Conservation (phyloP, 106 monocot species). For the Posidonia australis region DNA sequence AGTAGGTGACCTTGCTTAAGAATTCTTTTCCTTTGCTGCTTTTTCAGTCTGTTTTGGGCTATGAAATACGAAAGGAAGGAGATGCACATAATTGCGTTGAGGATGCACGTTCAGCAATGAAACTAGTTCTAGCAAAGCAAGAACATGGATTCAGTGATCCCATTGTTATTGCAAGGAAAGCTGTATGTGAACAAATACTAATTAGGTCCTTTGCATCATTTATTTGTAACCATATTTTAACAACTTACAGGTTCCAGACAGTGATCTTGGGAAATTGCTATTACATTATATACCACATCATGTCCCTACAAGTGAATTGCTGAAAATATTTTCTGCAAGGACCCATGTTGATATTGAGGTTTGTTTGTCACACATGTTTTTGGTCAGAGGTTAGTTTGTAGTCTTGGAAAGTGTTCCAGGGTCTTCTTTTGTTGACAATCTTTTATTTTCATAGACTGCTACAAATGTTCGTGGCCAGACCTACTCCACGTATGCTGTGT, state of each 20-base stretch:
- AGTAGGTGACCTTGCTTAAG: too few relatives aligned
- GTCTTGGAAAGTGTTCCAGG: too few relatives aligned
- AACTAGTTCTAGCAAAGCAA: slow-evolving; percentile 63
- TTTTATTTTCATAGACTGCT: too few relatives aligned
- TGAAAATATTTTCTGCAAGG: slow-evolving; percentile 25
- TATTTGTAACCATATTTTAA: background rate
- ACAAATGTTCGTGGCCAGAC: background rate
- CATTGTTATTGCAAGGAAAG: slow-evolving; percentile 21
- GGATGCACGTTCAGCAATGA: slow-evolving; percentile 79
- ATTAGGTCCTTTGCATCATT: background rate
- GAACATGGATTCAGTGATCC: slow-evolving; percentile 53
- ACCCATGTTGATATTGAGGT: slow-evolving; percentile 40
- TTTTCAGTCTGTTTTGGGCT: slow-evolving; percentile 50
- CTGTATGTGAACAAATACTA: background rate
- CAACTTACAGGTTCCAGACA: slow-evolving; percentile 27
- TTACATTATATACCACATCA: slow-evolving; percentile 51
- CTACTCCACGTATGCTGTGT: slow-evolving; percentile 5
- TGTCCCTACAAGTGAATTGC: slow-evolving; percentile 34
- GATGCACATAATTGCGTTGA: slow-evolving; percentile 64
- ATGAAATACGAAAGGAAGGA: slow-evolving; percentile 43
- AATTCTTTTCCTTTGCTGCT: too few relatives aligned
- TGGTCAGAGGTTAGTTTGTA: too few relatives aligned
- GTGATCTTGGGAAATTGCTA: slow-evolving; percentile 29
- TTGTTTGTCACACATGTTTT: too few relatives aligned
- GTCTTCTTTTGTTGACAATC: too few relatives aligned